Conservation (phyloP, 345 rosid species). For the Isatis tinctoria region DNA sequence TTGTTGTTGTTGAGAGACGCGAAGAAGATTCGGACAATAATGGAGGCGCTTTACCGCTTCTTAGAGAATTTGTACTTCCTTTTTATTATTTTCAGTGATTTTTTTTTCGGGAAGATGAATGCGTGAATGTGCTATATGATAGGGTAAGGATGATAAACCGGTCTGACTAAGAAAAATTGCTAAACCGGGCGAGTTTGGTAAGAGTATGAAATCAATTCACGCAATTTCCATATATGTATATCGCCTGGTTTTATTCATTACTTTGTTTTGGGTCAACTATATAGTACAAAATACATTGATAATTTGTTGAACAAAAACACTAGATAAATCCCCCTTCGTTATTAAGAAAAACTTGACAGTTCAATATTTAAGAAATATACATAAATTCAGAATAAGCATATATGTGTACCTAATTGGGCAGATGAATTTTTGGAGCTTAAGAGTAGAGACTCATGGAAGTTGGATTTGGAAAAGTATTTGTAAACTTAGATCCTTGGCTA, state of each 20-base stretch:
- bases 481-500: too few relatives aligned
- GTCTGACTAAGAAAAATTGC: neutral
- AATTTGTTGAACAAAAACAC: neutral
- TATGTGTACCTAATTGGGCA: too few relatives aligned
- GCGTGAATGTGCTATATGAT: neutral
- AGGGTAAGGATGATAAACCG: neutral
- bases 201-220: neutral
- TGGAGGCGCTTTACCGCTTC: constrained; percentile 18
- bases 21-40: constrained; percentile 29
- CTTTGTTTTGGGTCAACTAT: neutral
- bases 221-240: neutral
- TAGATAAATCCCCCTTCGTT: neutral
- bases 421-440: too few relatives aligned
- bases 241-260: neutral
- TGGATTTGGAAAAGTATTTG: too few relatives aligned
- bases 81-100: neutral
- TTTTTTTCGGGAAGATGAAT: neutral
- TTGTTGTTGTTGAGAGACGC: constrained; percentile 19
- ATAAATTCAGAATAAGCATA: neutral
- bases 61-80: neutral
- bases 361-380: too few relatives aligned
- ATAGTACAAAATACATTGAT: neutral
- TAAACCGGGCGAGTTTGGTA: neutral
- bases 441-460: too few relatives aligned
- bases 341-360: too few relatives aligned